Conservation (phyloP, 306 rosid species). For the Trifolium repens region DNA sequence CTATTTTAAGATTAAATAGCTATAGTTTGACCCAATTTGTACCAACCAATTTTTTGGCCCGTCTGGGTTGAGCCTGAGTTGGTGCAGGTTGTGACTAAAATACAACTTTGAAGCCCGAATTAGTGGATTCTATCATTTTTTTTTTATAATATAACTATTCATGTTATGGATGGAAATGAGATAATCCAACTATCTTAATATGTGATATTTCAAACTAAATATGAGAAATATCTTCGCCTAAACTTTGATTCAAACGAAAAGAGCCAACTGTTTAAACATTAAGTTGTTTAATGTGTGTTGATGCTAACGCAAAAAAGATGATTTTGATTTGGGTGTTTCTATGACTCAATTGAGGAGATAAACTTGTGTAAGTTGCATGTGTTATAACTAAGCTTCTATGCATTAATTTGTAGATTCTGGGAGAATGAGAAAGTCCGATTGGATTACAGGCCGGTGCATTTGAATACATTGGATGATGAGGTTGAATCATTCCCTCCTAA, state of each 20-base stretch:
- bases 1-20: background rate
- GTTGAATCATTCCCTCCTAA: slow-evolving; percentile 90
- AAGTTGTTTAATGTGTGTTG: too few relatives aligned
- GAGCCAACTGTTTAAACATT: too few relatives aligned
- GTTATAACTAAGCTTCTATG: slow-evolving; percentile 30
- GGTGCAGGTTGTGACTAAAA: slow-evolving; percentile 1
- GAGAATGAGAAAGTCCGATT: slow-evolving; percentile 79
- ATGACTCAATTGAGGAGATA: slow-evolving; percentile 13
- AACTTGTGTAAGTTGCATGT: background rate
- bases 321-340: background rate
- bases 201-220: too few relatives aligned
- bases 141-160: background rate
- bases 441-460: slow-evolving; percentile 92
- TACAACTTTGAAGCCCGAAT: background rate
- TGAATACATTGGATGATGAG: slow-evolving; percentile 90
- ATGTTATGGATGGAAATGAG: too few relatives aligned
- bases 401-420: slow-evolving; percentile 73
- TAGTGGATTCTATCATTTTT: background rate
- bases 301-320: too few relatives aligned
- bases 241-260: too few relatives aligned
- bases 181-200: too few relatives aligned
- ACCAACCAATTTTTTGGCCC: background rate
- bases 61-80: background rate
- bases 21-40: background rate
- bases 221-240: too few relatives aligned